Conservation (phyloP, 352 stramenopile genomes). For the Globisporangium mamillatum region DNA sequence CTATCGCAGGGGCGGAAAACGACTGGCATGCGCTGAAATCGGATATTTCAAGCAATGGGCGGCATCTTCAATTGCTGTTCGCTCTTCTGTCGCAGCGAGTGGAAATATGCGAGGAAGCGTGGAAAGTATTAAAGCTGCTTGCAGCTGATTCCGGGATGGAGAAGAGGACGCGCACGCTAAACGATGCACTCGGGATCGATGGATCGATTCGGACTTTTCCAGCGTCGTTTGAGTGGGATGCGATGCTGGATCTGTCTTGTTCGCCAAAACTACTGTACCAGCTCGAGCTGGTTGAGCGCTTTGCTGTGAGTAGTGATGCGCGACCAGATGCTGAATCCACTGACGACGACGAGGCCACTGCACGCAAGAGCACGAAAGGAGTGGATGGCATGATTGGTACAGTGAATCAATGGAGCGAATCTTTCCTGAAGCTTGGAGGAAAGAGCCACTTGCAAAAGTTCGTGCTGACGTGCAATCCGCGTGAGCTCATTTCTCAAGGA, state of each 20-base stretch:
- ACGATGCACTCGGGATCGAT: conserved; percentile 62
- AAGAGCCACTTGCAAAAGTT: conserved; percentile 52
- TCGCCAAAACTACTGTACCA: conserved; percentile 68
- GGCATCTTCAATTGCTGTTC: conserved; percentile 44
- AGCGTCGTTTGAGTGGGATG: conserved; percentile 51
- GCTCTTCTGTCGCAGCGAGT: conserved; percentile 41
- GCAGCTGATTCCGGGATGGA: conserved; percentile 61
- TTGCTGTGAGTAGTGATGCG: conserved; percentile 42
- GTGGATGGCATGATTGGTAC: conserved; percentile 33
- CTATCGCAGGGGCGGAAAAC: conserved; percentile 42
- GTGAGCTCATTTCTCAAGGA: conserved; percentile 37
- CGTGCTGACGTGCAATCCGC: conserved; percentile 35
- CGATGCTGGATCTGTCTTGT: conserved; percentile 52
- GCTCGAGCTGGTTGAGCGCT: conserved; percentile 60
- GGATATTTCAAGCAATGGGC: conserved; percentile 52
- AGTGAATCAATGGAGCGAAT: conserved; percentile 56
- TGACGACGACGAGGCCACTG: conserved; percentile 16
- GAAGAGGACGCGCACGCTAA: conserved; percentile 67
- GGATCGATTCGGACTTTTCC: conserved; percentile 49
- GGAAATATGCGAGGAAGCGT: conserved; percentile 65
- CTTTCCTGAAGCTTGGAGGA: conserved; percentile 67
- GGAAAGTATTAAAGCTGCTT: conserved; percentile 75
- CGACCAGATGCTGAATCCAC: conserved; percentile 13
- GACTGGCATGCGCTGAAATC: conserved; percentile 72
- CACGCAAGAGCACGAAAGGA: conserved; percentile 2